phyloP scores from a whole-genome alignment of 2,329 filamentous ascomycete genomes.

The Pestalotiopsis sp. region DNA sequence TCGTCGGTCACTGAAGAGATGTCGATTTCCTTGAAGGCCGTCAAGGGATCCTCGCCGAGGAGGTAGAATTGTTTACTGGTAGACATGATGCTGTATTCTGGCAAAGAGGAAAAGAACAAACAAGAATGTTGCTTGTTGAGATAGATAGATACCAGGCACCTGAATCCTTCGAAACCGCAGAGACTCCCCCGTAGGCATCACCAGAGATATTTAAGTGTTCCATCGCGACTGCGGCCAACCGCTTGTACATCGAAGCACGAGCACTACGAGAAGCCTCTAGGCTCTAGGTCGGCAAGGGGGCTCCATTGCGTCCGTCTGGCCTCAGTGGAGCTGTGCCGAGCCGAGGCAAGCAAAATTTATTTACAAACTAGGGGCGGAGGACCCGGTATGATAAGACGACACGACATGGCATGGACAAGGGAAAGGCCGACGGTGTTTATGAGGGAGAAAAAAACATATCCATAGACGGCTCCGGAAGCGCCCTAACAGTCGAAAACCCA shows the following conservation, averaged over 20 bases:
- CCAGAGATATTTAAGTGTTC: conserved; percentile 8
- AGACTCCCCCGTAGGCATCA: background rate
- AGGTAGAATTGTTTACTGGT: conserved; percentile 43
- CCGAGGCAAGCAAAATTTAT: conserved; percentile 9
- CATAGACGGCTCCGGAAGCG: background rate
- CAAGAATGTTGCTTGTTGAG: background rate
- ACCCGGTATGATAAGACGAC: conserved; percentile 8
- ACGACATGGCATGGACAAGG: background rate
- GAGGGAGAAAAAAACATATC: background rate
- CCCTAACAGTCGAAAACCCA: background rate
- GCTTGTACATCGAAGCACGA: background rate
- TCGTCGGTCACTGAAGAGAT: conserved; percentile 35
- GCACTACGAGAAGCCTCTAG: background rate
- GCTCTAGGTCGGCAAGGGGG: background rate
- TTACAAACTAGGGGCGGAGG: background rate
- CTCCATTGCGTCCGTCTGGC: background rate
- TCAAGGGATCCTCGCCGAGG: conserved; percentile 40
- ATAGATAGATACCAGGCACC: background rate
- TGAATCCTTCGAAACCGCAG: background rate
- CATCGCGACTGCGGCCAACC: background rate
- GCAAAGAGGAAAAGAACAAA: background rate
- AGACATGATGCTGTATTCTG: background rate
- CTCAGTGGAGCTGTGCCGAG: conserved; percentile 6
- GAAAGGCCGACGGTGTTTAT: conserved; percentile 9
- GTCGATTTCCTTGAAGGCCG: conserved; percentile 36